A percentile compares a stretch with the other conserved stretches of the same genome.
Evolutionary conservation across 2,329 filamentous ascomycete genomes (phyloP).

Genomic region (Phaeosphaeria sp.): DNA sequence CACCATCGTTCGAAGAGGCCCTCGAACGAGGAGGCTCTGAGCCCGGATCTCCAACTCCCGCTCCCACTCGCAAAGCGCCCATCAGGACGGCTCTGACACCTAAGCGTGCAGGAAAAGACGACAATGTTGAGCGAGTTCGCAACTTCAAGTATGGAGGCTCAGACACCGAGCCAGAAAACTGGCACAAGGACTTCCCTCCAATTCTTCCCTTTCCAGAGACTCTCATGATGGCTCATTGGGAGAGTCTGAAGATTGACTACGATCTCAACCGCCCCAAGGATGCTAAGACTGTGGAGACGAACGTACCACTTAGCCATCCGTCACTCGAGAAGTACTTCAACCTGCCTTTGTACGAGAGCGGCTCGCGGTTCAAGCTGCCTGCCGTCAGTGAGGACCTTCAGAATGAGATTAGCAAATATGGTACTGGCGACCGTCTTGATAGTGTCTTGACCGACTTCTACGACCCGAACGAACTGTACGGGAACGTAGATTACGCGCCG

Average conservation of each 20-base stretch:
- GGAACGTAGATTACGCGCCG: conserved; percentile 19
- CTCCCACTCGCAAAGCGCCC: not conserved
- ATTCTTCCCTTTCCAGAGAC: conserved; percentile 39
- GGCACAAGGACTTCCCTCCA: conserved; percentile 26
- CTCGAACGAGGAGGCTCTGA: conserved; percentile 4
- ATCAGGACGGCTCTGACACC: not conserved
- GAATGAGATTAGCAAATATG: conserved; percentile 7
- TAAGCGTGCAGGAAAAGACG: not conserved
- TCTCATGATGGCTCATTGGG: conserved; percentile 34
- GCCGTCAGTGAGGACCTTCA: not conserved
- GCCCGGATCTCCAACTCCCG: not conserved
- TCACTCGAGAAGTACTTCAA: conserved; percentile 13
- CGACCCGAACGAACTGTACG: conserved; percentile 1
- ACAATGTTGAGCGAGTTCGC: conserved; percentile 9
- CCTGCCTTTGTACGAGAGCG: conserved; percentile 30
- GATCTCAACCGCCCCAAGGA: conserved; percentile 28
- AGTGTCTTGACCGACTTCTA: conserved; percentile 20
- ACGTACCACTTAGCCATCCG: conserved; percentile 24
- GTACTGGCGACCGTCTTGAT: conserved; percentile 4
- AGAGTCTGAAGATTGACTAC: conserved; percentile 36
- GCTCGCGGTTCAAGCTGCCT: conserved; percentile 39
- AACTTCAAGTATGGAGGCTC: conserved; percentile 36
- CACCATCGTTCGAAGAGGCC: conserved; percentile 1
- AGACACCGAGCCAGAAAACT: conserved; percentile 27
- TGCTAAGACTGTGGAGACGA: conserved; percentile 17